phyloP scores from a whole-genome alignment of 75 land plant genomes.

The Sequoiadendron giganteum region DNA sequence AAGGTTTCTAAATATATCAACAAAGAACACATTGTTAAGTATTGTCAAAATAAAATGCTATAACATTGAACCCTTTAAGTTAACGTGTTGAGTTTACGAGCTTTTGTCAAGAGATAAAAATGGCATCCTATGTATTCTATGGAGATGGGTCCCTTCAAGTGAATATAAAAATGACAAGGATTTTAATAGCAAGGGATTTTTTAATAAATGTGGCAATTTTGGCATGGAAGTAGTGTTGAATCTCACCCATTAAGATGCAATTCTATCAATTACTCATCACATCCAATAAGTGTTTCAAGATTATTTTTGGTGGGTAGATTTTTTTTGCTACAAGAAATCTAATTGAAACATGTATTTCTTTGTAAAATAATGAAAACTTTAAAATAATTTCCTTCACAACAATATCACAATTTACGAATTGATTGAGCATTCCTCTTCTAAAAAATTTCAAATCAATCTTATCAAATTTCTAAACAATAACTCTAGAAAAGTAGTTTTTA shows the following conservation, averaged over 20 bases:
- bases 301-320: no score
- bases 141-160: conserved; percentile 26
- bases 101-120: not conserved
- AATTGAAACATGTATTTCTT: no score
- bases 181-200: conserved; percentile 17
- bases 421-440: no score
- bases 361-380: no score
- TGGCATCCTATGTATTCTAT: conserved; percentile 19
- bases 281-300: no score
- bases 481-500: no score
- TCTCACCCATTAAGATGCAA: conserved; percentile 25
- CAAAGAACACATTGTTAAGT: conserved; percentile 18
- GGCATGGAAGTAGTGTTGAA: not conserved
- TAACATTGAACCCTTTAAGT: conserved; percentile 22
- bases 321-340: no score
- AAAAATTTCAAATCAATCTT: no score
- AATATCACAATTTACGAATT: no score
- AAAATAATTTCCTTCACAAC: no score
- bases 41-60: conserved; percentile 30
- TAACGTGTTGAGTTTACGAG: conserved; percentile 16
- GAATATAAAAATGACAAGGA: conserved; percentile 34
- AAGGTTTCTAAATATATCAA: conserved; percentile 24
- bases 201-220: no score
- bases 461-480: no score
- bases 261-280: conserved; percentile 25